Base-by-base conservation (phyloP, 2,329 filamentous ascomycete genomes). In the Juglanconis oblonga region DNA sequence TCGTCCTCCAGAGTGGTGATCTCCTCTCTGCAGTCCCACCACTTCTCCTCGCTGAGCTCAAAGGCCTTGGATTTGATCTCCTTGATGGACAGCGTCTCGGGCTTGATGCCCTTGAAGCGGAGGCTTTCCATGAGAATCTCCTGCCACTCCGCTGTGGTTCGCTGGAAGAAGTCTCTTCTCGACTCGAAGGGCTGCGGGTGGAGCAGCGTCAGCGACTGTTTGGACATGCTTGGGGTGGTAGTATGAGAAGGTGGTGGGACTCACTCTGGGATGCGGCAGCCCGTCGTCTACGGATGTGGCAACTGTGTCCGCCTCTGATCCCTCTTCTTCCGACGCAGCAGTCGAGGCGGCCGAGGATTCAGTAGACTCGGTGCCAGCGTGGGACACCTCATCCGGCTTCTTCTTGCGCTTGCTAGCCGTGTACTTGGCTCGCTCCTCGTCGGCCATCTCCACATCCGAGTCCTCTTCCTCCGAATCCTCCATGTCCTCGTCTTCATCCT, bases 21-120 rank as follows among this genome's bases (percentile, higher is more conserved):
- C 77, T 98, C 94, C 77, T 99, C 95, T 68, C 95, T 85, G 71
- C 89, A 92, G 79, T 97, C 95, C 95, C 95, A 99, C 95, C 95
- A 99, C 74, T 96, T 97, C 77, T 93, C 90, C 75, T 99, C 95
- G 45, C 93, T 93, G 65, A 92, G 82, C 70, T 92, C 89, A 72
- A 97, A 99, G 1, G 92, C 95, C 71, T 87, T 87, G 69, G 93
- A 89, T 73, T 96, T 92, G 69, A 98, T 87, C 78, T 98, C 95
- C 79, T 99, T 99, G 70, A 96, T 79, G 0, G 86, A 81, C 65
- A 91, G 82, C 45, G 86, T 82, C 72, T 90, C 89, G 3, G 84
- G 83, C 65, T 87, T 83, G 49, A 86, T 78, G 38, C 84, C 84
- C 73, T 87, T 87, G 77, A 85, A 87, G 63, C 87, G 84, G 61